Evolutionary conservation across 2,329 filamentous ascomycete species (phyloP), one percentile per base, ranked within the genome.

Genomic region (Rhynchosporium agropyri): DNA sequence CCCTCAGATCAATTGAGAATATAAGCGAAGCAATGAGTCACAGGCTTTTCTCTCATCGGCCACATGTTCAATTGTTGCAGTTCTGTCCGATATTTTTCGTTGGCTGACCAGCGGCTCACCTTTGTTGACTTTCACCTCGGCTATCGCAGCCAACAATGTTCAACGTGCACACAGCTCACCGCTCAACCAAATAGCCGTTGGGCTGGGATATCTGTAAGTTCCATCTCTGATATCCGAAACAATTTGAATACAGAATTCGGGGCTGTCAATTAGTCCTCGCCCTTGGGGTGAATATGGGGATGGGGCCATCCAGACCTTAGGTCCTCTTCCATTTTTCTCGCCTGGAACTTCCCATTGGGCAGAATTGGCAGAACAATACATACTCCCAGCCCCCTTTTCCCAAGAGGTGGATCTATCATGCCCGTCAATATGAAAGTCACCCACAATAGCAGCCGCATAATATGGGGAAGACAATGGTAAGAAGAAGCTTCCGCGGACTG

Each of bases 81-180:
- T 29, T 40, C 8, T 28, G 51, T 4, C 12, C 36, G 3, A 6
- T 9, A 28, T 3, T 13, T 54, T 20, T 15, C 20, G 20, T 42
- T 4, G 51, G 36, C 51, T 54, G 51, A 42, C 51, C 51, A 42
- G 33, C 51, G 12, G 51, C n/a, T 42, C 51, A 54, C 51, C 51
- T 54, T 54, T 54, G 51, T 54, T 54, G 51, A 54, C 51, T 46
- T 46, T 8, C 10, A 20, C 8, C 20, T 42, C 36, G 10, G n/a
- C 26, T 53, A 33, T 5, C n/a, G n/a, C 15, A 31, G 36, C 33
- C n/a, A 40, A 12, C 1, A 38, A 15, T 13, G 12, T 10, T 26
- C 43, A 46, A 46, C 43, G 20, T 26, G 20, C 43, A 46, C n/a
- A 6, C 43, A 46, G 20, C n/a, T 28, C 43, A 46, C 43, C 8